phyloP scores from a whole-genome alignment of 306 rosid species.

The Rubus idaeus region DNA sequence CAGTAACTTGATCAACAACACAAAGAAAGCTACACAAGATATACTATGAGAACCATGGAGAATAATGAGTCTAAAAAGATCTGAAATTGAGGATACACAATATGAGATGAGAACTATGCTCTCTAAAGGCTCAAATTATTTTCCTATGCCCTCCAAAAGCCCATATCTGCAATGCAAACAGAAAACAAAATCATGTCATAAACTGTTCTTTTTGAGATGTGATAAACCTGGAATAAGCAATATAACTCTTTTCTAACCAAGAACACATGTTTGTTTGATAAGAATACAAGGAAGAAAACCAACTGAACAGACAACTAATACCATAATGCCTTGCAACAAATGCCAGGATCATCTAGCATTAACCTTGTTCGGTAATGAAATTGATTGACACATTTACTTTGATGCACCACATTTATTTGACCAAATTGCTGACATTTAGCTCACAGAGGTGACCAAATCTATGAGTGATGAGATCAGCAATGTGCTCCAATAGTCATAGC shows the following conservation, averaged over 20 bases:
- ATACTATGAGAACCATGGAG: conserved; percentile 10
- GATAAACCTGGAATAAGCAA: background rate
- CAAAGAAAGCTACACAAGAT: conserved; percentile 16
- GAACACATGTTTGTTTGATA: background rate
- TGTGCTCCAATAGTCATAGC: background rate
- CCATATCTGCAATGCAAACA: conserved; percentile 44
- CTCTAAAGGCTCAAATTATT: conserved; percentile 34
- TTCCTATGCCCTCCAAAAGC: conserved; percentile 63
- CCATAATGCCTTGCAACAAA: background rate
- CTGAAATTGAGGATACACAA: conserved; percentile 4
- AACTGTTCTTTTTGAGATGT: background rate
- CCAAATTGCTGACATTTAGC: background rate
- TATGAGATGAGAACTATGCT: conserved; percentile 1
- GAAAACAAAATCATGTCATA: background rate
- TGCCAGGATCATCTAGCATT: background rate
- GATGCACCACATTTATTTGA: background rate
- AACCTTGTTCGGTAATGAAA: background rate
- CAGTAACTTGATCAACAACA: conserved; percentile 6
- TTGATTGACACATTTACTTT: background rate
- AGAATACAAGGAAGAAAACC: background rate
- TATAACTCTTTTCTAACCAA: background rate
- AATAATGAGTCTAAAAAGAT: conserved; percentile 7
- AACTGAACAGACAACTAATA: background rate
- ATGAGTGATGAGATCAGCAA: background rate
- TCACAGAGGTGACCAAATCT: background rate